A percentile compares a stretch with the other conserved stretches of the same genome.
These are phyloP conservation scores for Atkinsonella texensis DNA, from an alignment of 2,329 filamentous ascomycete species.

Conservation along the genomic window DNA sequence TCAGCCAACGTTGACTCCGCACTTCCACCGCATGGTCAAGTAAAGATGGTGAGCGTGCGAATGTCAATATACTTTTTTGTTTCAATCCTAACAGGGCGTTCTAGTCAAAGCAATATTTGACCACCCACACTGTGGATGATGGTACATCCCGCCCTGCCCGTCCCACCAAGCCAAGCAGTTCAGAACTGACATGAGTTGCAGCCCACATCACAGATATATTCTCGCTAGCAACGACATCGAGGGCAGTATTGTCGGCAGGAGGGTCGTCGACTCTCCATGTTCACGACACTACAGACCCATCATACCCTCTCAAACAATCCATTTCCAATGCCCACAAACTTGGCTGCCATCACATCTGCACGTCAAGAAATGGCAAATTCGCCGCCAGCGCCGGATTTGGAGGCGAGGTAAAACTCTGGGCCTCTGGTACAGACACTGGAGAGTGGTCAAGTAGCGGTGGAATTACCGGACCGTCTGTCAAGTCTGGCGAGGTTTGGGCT, in stretches of 20 bases:
- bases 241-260: slow-evolving; percentile 67
- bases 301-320: slow-evolving; percentile 69
- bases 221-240: slow-evolving; percentile 63
- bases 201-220: slow-evolving; percentile 80
- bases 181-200: slow-evolving; percentile 22
- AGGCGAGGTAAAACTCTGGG: slow-evolving; percentile 81
- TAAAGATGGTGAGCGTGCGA: slow-evolving; percentile 15
- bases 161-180: slow-evolving; percentile 5
- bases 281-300: slow-evolving; percentile 58
- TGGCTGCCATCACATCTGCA: slow-evolving; percentile 81
- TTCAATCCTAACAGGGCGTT: slow-evolving; percentile 1
- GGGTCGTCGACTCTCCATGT: slow-evolving; percentile 74
- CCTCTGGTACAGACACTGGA: slow-evolving; percentile 41
- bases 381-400: slow-evolving; percentile 82
- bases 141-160: slow-evolving; percentile 37
- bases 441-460: slow-evolving; percentile 35
- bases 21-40: neutral
- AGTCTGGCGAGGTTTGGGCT: slow-evolving; percentile 72
- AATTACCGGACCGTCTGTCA: slow-evolving; percentile 32
- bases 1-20: neutral
- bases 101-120: slow-evolving; percentile 97
- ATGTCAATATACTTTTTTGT: neutral
- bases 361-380: slow-evolving; percentile 53
- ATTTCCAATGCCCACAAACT: slow-evolving; percentile 71
- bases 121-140: slow-evolving; percentile 79